Evolutionary conservation across 73 alveolate genomes (phyloP).

Genomic region (Tetrahymena thermophila): DNA sequence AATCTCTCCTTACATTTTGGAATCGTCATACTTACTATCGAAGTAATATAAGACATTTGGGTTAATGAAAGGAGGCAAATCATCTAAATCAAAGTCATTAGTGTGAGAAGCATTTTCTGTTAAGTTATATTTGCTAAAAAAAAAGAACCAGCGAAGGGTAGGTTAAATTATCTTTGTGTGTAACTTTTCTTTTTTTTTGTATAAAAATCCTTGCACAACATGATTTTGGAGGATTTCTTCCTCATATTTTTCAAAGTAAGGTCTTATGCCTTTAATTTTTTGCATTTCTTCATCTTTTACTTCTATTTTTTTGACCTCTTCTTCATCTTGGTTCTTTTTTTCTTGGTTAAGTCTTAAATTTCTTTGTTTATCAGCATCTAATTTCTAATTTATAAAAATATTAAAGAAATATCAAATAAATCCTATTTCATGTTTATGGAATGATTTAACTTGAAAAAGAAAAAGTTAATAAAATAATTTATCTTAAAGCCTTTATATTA

Average conservation of each 20-base stretch:
- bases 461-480: no score
- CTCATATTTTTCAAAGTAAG: not conserved
- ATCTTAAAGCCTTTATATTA: not conserved
- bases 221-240: not conserved
- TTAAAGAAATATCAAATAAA: not conserved
- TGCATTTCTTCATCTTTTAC: not conserved
- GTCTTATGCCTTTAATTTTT: not conserved
- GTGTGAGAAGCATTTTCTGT: not conserved
- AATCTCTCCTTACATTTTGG: not conserved
- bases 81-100: not conserved
- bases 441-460: no score
- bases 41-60: not conserved
- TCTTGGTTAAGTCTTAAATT: not conserved
- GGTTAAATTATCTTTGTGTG: not conserved
- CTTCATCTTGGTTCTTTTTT: not conserved
- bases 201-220: not conserved
- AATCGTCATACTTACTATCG: not conserved
- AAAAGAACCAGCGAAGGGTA: not conserved
- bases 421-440: no score
- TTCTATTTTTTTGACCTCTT: not conserved
- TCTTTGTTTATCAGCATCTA: not conserved
- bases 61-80: not conserved
- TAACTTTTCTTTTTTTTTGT: not conserved
- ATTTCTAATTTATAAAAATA: not conserved
- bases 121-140: not conserved